Conservation (phyloP, 805 yeast genomes). For the Kodamaea restingae region DNA sequence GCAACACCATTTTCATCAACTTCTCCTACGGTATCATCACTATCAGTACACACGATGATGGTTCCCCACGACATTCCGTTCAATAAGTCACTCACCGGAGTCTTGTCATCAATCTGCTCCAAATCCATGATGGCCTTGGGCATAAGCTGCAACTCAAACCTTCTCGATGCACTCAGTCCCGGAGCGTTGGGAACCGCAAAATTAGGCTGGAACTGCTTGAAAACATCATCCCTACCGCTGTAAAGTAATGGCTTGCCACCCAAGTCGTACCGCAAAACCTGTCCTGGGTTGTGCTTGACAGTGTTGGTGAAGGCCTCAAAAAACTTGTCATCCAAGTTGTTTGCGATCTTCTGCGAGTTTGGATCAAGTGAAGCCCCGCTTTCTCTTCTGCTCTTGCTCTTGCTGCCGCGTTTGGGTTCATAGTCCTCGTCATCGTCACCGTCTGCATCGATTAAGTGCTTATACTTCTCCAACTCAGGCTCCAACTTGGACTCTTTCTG, state of each 20-base stretch:
- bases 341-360: slow-evolving; percentile 34
- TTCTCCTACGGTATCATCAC: slow-evolving; percentile 49
- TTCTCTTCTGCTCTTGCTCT: slow-evolving; percentile 11
- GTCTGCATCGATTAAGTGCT: slow-evolving; percentile 50
- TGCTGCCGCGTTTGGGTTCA: slow-evolving; percentile 1
- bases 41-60: slow-evolving; percentile 74
- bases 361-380: slow-evolving; percentile 18
- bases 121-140: slow-evolving; percentile 86
- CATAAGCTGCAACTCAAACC: slow-evolving; percentile 88
- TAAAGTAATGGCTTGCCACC: slow-evolving; percentile 77
- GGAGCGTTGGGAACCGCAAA: slow-evolving; percentile 50
- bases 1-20: slow-evolving; percentile 68
- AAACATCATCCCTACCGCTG: slow-evolving; percentile 55
- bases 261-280: slow-evolving; percentile 79
- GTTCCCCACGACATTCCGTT: slow-evolving; percentile 99
- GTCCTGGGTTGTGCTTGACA: slow-evolving; percentile 78
- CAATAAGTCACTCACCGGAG: slow-evolving; percentile 34
- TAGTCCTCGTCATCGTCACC: slow-evolving; percentile 30
- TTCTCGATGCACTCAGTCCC: slow-evolving; percentile 59
- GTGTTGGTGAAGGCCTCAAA: slow-evolving; percentile 76
- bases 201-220: slow-evolving; percentile 36
- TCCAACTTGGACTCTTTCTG: slow-evolving; percentile 45
- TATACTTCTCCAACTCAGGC: slow-evolving; percentile 47
- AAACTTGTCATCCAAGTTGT: slow-evolving; percentile 64
- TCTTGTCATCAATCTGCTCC: slow-evolving; percentile 44